These are phyloP conservation scores for Albugo candida DNA, from an alignment of 352 stramenopile species.

Conservation along the genomic window DNA sequence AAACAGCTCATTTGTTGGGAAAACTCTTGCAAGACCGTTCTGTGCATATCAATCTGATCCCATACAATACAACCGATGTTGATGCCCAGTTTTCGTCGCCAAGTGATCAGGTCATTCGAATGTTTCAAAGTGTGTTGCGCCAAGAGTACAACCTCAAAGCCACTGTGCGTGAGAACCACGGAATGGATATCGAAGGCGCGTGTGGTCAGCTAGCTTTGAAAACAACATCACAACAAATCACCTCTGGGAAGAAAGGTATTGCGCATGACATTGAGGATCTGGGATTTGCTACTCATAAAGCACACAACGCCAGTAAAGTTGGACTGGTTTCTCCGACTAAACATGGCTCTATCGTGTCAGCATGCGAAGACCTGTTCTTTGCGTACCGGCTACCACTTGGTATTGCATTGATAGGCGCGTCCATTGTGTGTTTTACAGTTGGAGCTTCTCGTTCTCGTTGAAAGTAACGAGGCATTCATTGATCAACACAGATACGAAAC, in stretches of 20 bases:
- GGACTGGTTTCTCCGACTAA: no score
- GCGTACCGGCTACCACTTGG: no score
- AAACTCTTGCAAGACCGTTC: constrained; percentile 84
- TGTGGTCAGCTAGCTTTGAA: constrained; percentile 91
- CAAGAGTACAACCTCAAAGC: constrained; percentile 75
- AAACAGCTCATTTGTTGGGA: constrained; percentile 88
- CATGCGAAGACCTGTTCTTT: no score
- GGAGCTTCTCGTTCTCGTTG: no score
- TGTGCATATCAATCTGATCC: constrained; percentile 95
- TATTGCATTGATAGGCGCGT: no score
- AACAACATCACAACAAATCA: constrained; percentile 16
- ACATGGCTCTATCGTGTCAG: no score
- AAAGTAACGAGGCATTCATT: no score
- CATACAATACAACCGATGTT: constrained; percentile 96
- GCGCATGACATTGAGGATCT: constrained; percentile 50
- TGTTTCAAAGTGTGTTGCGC: constrained; percentile 79
- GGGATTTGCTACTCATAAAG: constrained; percentile 2
- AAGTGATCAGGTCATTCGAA: constrained; percentile 70
- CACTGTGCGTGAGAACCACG: constrained; percentile 86
- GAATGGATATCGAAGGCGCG: constrained; percentile 89
- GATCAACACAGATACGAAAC: no score
- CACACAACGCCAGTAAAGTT: no score
- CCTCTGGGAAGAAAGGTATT: constrained; percentile 5
- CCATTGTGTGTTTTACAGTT: no score
- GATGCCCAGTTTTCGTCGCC: constrained; percentile 86